Conservation (phyloP, 768 basidiomycete species). For the Kwoniella sp. region DNA sequence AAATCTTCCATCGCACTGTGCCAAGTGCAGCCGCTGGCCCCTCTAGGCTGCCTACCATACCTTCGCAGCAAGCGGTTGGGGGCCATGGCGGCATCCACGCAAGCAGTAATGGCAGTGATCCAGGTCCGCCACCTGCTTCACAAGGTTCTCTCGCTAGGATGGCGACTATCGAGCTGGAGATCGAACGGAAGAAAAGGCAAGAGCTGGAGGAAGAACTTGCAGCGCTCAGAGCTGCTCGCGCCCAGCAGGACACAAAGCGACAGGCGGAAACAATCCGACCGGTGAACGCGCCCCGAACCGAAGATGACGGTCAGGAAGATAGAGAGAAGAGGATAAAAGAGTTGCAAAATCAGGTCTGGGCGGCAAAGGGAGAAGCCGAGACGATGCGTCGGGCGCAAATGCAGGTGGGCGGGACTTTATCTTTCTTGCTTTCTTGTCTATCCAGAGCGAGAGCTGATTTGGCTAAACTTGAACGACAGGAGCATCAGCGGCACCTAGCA, state of each 20-base stretch:
- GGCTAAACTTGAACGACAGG: background rate
- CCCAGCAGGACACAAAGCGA: too few species aligned
- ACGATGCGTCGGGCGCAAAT: conserved; percentile 26
- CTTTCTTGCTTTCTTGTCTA: too few species aligned
- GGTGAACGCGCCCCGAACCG: too few species aligned
- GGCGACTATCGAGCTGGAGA: conserved; percentile 31
- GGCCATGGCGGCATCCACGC: background rate
- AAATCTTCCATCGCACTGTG: conserved; percentile 5
- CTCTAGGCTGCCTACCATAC: conserved; percentile 24
- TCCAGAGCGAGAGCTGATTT: background rate
- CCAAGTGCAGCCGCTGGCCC: conserved; percentile 7
- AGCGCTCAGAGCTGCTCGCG: conserved; percentile 4
- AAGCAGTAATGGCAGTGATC: conserved; percentile 1
- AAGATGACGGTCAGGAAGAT: background rate
- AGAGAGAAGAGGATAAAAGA: conserved; percentile 11
- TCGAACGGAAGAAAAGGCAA: conserved; percentile 16
- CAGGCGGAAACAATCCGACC: too few species aligned
- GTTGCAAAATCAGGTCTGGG: conserved; percentile 31
- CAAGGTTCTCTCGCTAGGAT: conserved; percentile 28
- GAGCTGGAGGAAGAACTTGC: conserved; percentile 17
- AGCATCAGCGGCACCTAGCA: conserved; percentile 17
- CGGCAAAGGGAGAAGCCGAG: conserved; percentile 34
- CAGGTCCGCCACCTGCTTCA: conserved; percentile 20
- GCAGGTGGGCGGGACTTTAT: conserved; percentile 17
- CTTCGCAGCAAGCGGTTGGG: conserved; percentile 15